These are phyloP conservation scores for Puccinia novopanici DNA, from an alignment of 1,284 basidiomycete species.

Conservation along the genomic window DNA sequence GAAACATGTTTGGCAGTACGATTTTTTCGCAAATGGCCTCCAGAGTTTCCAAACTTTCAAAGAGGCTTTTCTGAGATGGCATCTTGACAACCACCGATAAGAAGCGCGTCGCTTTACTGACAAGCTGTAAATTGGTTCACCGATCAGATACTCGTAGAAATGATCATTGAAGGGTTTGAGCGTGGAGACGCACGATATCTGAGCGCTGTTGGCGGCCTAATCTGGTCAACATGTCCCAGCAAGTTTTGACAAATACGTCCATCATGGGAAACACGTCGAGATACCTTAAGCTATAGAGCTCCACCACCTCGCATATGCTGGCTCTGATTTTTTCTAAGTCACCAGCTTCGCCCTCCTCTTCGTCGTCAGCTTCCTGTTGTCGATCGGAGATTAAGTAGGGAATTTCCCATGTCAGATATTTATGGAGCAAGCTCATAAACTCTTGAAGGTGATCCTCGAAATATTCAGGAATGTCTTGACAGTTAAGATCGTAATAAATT, in stretches of 20 bases:
- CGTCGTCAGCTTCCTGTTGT: conserved; percentile 61
- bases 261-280: conserved; percentile 71
- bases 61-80: conserved; percentile 63
- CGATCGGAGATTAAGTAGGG: conserved; percentile 15
- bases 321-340: conserved; percentile 84
- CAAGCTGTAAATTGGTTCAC: conserved; percentile 64
- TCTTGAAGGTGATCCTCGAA: conserved; percentile 79
- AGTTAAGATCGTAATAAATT: conserved; percentile 89
- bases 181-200: conserved; percentile 68
- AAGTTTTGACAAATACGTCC: conserved; percentile 74
- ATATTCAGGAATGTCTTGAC: conserved; percentile 90
- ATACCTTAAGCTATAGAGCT: conserved; percentile 89
- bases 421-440: conserved; percentile 57
- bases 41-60: conserved; percentile 71
- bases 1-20: conserved; percentile 84
- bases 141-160: neutral
- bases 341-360: conserved; percentile 79
- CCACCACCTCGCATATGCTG: conserved; percentile 84
- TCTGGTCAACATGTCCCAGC: conserved; percentile 83
- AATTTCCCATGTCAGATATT: conserved; percentile 50
- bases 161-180: neutral
- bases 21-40: conserved; percentile 83
- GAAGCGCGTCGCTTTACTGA: conserved; percentile 89
- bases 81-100: conserved; percentile 79
- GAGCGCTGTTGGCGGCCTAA: conserved; percentile 74